phyloP scores from a whole-genome alignment of 768 basidiomycete species.

The Fomitopsis pulvina region DNA sequence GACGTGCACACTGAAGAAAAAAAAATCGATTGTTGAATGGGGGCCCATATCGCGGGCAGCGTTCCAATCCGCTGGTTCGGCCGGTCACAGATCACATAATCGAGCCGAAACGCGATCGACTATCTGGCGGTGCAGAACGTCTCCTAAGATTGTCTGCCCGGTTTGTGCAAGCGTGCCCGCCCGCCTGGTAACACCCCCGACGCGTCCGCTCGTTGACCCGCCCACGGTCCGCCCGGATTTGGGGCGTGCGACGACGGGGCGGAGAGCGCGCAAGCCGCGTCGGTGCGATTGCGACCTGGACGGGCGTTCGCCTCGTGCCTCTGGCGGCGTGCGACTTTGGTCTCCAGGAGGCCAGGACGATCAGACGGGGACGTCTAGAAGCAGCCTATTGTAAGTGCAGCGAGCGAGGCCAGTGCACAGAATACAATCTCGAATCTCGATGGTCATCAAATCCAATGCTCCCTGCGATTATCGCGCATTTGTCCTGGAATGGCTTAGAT shows the following conservation, averaged over 20 bases:
- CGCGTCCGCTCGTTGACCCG: background rate
- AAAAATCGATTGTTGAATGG: background rate
- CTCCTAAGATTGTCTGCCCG: conserved; percentile 3
- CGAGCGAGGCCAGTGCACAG: conserved; percentile 7
- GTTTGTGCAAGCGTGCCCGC: conserved; percentile 13
- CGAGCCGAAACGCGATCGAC: conserved; percentile 14
- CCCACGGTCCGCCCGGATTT: background rate
- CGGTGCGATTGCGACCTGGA: background rate
- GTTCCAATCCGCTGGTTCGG: background rate
- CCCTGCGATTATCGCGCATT: background rate
- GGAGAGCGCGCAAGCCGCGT: background rate
- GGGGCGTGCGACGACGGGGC: background rate
- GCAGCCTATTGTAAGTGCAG: background rate
- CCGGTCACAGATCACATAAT: conserved; percentile 11
- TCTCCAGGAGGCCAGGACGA: conserved; percentile 1
- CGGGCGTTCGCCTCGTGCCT: background rate
- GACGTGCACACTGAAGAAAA: no score
- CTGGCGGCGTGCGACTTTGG: background rate
- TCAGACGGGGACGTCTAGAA: conserved; percentile 2
- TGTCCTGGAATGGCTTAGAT: background rate
- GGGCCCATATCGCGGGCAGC: background rate
- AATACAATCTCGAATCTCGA: conserved; percentile 19
- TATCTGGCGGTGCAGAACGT: background rate
- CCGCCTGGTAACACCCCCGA: conserved; percentile 14
- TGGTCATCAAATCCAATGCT: conserved; percentile 1